Base-by-base conservation (phyloP, 352 stramenopile species). In the Hyaloperonospora arabidopsidis region DNA sequence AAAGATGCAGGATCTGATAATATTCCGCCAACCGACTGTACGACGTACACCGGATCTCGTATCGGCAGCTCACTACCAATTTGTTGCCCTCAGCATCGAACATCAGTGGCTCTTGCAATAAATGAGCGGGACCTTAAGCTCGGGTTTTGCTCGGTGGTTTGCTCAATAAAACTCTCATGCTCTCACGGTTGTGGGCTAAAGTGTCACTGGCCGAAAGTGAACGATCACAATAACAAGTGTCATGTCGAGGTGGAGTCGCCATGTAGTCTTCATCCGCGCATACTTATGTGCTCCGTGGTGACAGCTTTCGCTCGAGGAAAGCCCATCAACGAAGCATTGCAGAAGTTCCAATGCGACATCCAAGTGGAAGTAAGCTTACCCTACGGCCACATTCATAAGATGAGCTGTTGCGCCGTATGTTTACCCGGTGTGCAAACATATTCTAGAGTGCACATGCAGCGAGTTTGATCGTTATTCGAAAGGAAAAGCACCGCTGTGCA, bases 71-170 rank as follows among this genome's bases (percentile, higher is more conserved):
- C 65, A 23, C 57, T 95, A 13, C 85, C 83, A 17, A 65, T 95
- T n/a, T 93, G 85, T 35, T 95, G 85, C 22, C 83, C 85, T 15
- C 59, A 72, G 29, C 83, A 95, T 62, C 76, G 74, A 19, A 45
- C 55, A 11, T 82, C 63, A 2, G 64, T 64, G 15, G 48, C 45
- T 21, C 48, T 65, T 28, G 75, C 61, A 44, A 70, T 71, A 5
- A 57, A 34, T 17, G 67, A 66, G 21, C 59, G 56, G n/a, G 65
- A 86, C 32, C 50, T 92, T 19, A 65, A 77, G 25, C 75, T 93
- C 5, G 70, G 72, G 3, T 95, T 93, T 65, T 95, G 86, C 54
- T 57, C 59, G 4, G 70, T 91, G 15, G 39, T 86, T n/a, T 95
- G 86, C 38, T 61, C 66, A 0, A 57, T 73, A 44, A 14, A 56